Evolutionary conservation across 192 early-diverging fungal species (phyloP), one percentile per base, ranked within the genome.

Genomic region (Gigaspora rosea): DNA sequence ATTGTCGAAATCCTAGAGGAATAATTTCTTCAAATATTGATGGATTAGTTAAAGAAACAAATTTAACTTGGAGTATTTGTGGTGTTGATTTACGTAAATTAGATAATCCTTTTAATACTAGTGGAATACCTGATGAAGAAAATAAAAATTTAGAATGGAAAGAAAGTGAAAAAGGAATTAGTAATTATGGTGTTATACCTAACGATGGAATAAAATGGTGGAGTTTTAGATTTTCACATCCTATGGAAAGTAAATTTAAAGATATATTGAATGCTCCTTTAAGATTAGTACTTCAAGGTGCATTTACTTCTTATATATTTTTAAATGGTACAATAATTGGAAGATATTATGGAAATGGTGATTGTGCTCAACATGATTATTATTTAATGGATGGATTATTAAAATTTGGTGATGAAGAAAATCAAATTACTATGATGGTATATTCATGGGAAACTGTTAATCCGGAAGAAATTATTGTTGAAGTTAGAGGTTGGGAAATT

Each of bases 81-180:
- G 94, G 95, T 52, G 89, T 96, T 2, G 92, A 94, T 85, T 90
- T 93, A 15, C 78, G 86, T 47, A 78, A 78, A n/a, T 59, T 92
- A 32, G 57, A 81, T 15, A 82, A 90, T 61, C 80, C 88, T 1
- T 94, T 86, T 83, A 86, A 80, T n/a, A 84, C 88, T 1, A 88
- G 88, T 12, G 95, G 95, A 0, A 86, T 95, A 75, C 93, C 93
- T 0, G 92, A 93, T 78, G 91, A 94, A 69, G 91, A 94, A 69
- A 47, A 76, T n/a, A 58, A 59, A 9, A 59, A 79, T 20, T 69
- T 68, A 1, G 86, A 82, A 3, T 91, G 88, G 90, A 47, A 64
- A 3, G 63, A 76, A 9, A 76, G 77, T 35, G 73, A 83, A 5
- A 15, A 18, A n/a, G 46, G 59, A 20, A 62, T 74, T 49, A 48